Evolutionary conservation across 345 rosid species (phyloP).

Genomic region (Linum lewisii): DNA sequence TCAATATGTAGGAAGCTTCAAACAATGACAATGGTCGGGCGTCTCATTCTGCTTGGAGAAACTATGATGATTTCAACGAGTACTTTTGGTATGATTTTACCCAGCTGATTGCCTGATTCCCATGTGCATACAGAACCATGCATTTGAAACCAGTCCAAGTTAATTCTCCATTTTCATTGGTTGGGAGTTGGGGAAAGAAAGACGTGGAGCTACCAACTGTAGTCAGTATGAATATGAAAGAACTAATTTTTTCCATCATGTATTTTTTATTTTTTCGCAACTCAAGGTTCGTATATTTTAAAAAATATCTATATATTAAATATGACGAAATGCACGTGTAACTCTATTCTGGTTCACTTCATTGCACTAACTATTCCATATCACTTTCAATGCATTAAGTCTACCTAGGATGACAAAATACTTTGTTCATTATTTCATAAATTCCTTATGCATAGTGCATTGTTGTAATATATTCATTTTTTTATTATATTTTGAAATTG

Average conservation of each 20-base stretch:
- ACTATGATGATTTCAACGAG: constrained; percentile 95
- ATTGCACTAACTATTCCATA: not conserved
- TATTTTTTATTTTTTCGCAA: too few relatives aligned
- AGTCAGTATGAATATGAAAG: not conserved
- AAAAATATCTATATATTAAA: too few relatives aligned
- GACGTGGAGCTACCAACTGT: not conserved
- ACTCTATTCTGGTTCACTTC: not conserved
- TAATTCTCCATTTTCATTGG: not conserved
- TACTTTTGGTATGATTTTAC: constrained; percentile 59
- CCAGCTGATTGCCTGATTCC: not conserved
- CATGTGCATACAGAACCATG: not conserved
- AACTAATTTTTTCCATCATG: not conserved
- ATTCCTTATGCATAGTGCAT: not conserved
- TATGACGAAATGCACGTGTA: not conserved
- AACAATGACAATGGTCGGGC: constrained; percentile 89
- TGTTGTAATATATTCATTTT: too few relatives aligned
- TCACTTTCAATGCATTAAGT: not conserved
- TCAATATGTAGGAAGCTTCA: constrained; percentile 61
- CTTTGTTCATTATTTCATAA: not conserved
- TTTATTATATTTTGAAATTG: not conserved
- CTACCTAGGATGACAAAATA: not conserved
- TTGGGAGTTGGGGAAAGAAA: not conserved
- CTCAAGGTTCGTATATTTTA: not conserved
- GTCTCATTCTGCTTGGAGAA: constrained; percentile 98
- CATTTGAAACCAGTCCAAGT: not conserved